Conservation (phyloP, 768 basidiomycete genomes). For the Rhodotorula babjevae region DNA sequence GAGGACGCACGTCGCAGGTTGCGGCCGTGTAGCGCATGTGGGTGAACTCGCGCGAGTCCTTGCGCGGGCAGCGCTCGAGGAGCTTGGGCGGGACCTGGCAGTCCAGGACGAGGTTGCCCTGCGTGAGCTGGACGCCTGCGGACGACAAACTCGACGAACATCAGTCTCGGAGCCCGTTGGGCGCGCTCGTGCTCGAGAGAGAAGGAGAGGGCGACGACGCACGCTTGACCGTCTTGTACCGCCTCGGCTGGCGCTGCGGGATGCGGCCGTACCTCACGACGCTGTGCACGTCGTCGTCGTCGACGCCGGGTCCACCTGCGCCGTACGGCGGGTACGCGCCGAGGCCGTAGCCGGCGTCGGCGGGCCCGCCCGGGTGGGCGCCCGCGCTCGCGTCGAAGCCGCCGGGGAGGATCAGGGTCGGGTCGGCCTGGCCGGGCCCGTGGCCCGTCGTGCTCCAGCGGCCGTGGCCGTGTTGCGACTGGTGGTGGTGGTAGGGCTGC, state of each 20-base stretch:
- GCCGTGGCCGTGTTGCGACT: not conserved
- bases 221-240: conserved; percentile 90
- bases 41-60: conserved; percentile 65
- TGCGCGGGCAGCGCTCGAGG: conserved; percentile 61
- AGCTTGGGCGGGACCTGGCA: conserved; percentile 77
- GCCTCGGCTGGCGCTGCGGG: conserved; percentile 78
- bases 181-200: not conserved
- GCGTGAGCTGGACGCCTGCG: conserved; percentile 64
- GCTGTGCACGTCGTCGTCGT: conserved; percentile 25
- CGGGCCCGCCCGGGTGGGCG: conserved; percentile 41
- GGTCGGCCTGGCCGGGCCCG: conserved; percentile 18
- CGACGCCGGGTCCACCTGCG: not conserved
- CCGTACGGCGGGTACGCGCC: not conserved
- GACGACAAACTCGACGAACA: too few relatives aligned
- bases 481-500: too few relatives aligned
- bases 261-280: conserved; percentile 71
- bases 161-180: not conserved
- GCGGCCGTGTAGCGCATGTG: conserved; percentile 73
- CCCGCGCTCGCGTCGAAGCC: conserved; percentile 40
- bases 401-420: conserved; percentile 17
- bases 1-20: conserved; percentile 60
- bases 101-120: conserved; percentile 82
- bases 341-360: not conserved
- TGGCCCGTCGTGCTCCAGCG: conserved; percentile 13
- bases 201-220: conserved; percentile 55